These are phyloP conservation scores for Paxillus ammoniavirescens DNA, from an alignment of 768 basidiomycete genomes.

Conservation along the genomic window DNA sequence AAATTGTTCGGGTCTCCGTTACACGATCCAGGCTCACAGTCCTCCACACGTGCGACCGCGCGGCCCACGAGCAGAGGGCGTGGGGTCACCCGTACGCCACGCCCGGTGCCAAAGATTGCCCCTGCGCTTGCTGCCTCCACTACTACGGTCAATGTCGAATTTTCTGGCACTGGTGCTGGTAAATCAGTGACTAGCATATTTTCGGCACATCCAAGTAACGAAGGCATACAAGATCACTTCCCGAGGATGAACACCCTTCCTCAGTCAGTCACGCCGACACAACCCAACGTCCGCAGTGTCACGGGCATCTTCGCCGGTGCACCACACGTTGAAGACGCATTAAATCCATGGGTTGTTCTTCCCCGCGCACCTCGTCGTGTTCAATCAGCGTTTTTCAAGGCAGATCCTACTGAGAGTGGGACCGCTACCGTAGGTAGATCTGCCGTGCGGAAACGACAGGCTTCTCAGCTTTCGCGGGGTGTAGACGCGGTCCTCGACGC, in stretches of 20 bases:
- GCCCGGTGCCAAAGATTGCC: constrained; percentile 73
- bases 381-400: constrained; percentile 20
- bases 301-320: constrained; percentile 96
- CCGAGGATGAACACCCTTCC: constrained; percentile 14
- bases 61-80: constrained; percentile 26
- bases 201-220: constrained; percentile 27
- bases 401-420: constrained; percentile 22
- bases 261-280: constrained; percentile 7
- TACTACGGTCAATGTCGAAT: constrained; percentile 96
- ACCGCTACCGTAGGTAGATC: constrained; percentile 25
- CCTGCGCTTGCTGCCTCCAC: constrained; percentile 85
- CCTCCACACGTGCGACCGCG: constrained; percentile 24
- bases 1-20: constrained; percentile 63
- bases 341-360: constrained; percentile 75
- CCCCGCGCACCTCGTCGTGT: constrained; percentile 39
- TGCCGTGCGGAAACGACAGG: constrained; percentile 13
- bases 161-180: constrained; percentile 70
- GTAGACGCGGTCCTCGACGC: constrained; percentile 80
- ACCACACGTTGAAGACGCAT: constrained; percentile 40
- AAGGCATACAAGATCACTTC: constrained; percentile 8
- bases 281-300: constrained; percentile 38
- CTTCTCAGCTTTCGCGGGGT: constrained; percentile 51
- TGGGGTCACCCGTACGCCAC: constrained; percentile 28
- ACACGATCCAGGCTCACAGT: constrained; percentile 13
- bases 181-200: constrained; percentile 49